Percentiles rank a stretch among this genome's conserved stretches.
These are phyloP conservation scores for Echinosphaeria canescens DNA, from an alignment of 2,329 filamentous ascomycete species.

Conservation along the genomic window DNA sequence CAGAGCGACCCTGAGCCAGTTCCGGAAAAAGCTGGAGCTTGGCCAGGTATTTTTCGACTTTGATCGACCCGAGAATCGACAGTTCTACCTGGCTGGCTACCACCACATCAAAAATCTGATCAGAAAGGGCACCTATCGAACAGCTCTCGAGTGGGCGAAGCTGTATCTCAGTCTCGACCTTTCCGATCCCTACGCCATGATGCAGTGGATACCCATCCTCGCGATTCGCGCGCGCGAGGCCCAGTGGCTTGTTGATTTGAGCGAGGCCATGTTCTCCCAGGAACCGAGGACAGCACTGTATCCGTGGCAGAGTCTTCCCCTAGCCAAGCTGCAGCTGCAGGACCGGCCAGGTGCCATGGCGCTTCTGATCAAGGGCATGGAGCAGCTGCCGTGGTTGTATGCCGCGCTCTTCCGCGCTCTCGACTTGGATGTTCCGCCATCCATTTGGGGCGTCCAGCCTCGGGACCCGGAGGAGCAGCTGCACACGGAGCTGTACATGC, in stretches of 20 bases:
- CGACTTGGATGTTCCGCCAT: slow-evolving; percentile 54
- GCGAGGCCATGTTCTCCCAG: slow-evolving; percentile 15
- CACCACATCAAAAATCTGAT: slow-evolving; percentile 72
- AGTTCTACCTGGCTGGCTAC: slow-evolving; percentile 80
- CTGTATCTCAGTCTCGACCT: slow-evolving; percentile 57
- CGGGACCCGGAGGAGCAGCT: slow-evolving; percentile 43
- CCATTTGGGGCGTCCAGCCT: slow-evolving; percentile 63
- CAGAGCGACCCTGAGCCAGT: slow-evolving; percentile 67
- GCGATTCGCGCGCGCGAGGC: slow-evolving; percentile 65
- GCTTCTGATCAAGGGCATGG: slow-evolving; percentile 45
- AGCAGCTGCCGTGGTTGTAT: slow-evolving; percentile 67
- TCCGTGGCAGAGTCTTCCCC: slow-evolving; percentile 51
- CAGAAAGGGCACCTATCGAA: slow-evolving; percentile 83
- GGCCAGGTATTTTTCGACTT: slow-evolving; percentile 73
- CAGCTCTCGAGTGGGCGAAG: slow-evolving; percentile 86
- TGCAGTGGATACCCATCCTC: slow-evolving; percentile 63
- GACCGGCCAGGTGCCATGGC: slow-evolving; percentile 42
- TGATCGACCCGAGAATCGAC: slow-evolving; percentile 63
- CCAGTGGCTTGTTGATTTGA: slow-evolving; percentile 51
- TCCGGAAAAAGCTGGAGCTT: slow-evolving; percentile 50
- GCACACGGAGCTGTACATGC: slow-evolving; percentile 54
- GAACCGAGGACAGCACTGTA: slow-evolving; percentile 20
- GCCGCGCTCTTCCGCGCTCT: slow-evolving; percentile 61
- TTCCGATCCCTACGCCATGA: slow-evolving; percentile 64
- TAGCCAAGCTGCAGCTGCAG: slow-evolving; percentile 54